phyloP scores from a whole-genome alignment of 2,329 filamentous ascomycete genomes.

The Xylaria sp. region DNA sequence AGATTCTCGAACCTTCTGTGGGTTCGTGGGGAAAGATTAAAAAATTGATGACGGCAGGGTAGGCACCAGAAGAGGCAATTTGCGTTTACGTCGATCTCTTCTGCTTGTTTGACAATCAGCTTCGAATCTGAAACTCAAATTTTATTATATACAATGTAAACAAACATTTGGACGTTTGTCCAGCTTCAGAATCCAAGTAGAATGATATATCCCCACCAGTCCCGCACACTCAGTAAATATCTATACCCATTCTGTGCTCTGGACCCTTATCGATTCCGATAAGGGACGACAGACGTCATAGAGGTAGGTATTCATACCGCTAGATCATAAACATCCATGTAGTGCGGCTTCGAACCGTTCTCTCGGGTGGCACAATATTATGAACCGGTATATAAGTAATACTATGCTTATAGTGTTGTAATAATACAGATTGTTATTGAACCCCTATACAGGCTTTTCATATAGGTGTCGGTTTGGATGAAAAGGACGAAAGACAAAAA shows the following conservation, averaged over 20 bases:
- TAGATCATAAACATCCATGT: conserved; percentile 7
- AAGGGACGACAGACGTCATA: conserved; percentile 14
- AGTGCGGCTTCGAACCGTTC: conserved; percentile 6
- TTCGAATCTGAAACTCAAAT: not conserved
- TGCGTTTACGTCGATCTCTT: not conserved
- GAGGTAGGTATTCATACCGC: not conserved
- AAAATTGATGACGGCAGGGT: not conserved
- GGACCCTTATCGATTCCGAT: conserved; percentile 22
- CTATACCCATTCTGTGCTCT: not conserved
- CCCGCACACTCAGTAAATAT: not conserved
- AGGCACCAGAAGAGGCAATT: not conserved
- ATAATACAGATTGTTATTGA: not conserved
- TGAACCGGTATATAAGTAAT: not conserved
- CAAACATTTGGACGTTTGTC: not conserved
- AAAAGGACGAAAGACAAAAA: not conserved
- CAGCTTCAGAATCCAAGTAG: not conserved
- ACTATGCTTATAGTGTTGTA: not conserved
- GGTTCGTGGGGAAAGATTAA: conserved; percentile 34
- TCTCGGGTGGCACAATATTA: conserved; percentile 4
- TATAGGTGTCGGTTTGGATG: no score
- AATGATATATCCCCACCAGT: not conserved
- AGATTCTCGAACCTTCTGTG: conserved; percentile 60
- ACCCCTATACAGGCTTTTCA: not conserved
- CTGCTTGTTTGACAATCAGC: not conserved
- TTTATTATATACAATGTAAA: not conserved